Evolutionary conservation across 2,329 filamentous ascomycete species (phyloP).

Genomic region (Cercospora zeina): DNA sequence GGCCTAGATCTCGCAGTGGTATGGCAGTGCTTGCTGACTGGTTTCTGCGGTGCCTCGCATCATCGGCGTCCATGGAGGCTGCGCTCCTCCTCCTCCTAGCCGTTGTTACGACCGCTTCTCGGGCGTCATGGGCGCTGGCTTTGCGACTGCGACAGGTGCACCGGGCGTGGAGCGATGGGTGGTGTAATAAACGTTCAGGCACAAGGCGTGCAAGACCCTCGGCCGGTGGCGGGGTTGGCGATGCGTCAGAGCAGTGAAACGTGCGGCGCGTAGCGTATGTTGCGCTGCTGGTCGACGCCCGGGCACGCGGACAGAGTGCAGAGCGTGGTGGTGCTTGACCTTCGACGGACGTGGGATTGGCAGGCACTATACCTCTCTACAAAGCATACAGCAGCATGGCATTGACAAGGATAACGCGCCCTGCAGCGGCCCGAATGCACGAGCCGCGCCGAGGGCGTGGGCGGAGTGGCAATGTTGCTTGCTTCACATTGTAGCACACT

Average conservation of each 20-base stretch:
- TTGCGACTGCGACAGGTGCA: not conserved
- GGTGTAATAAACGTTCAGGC: not conserved
- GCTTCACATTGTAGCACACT: too few species aligned
- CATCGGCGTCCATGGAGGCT: conserved; percentile 13
- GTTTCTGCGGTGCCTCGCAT: conserved; percentile 45
- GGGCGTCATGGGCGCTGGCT: not conserved
- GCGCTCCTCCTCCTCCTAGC: not conserved
- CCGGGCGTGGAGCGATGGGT: not conserved
- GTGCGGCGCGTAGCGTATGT: not conserved
- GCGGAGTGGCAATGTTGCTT: too few species aligned
- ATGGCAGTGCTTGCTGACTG: conserved; percentile 60
- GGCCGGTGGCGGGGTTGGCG: not conserved
- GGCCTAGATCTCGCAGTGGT: conserved; percentile 61
- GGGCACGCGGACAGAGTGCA: not conserved
- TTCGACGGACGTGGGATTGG: too few species aligned
- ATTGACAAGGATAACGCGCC: too few species aligned
- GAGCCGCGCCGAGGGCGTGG: too few species aligned
- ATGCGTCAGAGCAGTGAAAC: not conserved
- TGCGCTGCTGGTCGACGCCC: not conserved
- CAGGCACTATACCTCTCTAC: too few species aligned
- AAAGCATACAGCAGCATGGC: too few species aligned
- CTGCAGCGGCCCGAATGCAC: too few species aligned
- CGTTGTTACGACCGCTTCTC: not conserved
- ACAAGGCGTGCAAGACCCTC: not conserved
- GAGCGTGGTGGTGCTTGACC: not conserved